Base-by-base conservation (phyloP, 208 protist species). In the Naegleria fowleri region DNA sequence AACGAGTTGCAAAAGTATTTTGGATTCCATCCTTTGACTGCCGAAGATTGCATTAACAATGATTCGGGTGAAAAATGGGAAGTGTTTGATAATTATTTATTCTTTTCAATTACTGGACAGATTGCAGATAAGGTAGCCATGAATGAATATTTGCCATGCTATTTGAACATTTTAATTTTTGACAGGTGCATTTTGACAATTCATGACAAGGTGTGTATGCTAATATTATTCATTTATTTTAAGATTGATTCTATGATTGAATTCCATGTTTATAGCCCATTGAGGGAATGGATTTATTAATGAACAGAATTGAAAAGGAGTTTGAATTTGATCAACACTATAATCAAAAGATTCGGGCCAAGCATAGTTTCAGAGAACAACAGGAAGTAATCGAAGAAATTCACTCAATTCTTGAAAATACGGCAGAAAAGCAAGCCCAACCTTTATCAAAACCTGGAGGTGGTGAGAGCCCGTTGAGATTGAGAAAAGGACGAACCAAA, bases 31-130 rank as follows among this genome's bases (percentile, higher is more conserved):
- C 15, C 39, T 0, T 55, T 88, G 19, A 88, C 84, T 22, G 36
- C 41, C 19, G 84, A 88, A 38, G 84, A 88, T 38, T 38, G 6
- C 4, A 58, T 88, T 36, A 58, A 52, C 16, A 58, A 51, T 38
- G 84, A 88, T 55, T 33, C 41, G 3, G 84, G 84, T 25, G 84
- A 88, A 38, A 88, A 88, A 38, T 88, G 41, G 39, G 84, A 88
- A 55, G 11, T 58, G 19, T 88, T 88, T 58, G 22, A 51, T 9
- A 38, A 88, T 9, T 88, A 88, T 16, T 58, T 88, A 5, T 88
- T 58, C 33, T 7, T 88, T 16, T 22, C 55, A 22, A 58, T 88
- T 88, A 88, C 43, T n/a, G 41, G 40, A 16, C 84, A 88, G 58
- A 19, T 88, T n/a, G 84, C 39, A 19, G n/a, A 88, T 38, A 38